phyloP scores from a whole-genome alignment of 2,329 filamentous ascomycete genomes.

The Zarea fungicola region DNA sequence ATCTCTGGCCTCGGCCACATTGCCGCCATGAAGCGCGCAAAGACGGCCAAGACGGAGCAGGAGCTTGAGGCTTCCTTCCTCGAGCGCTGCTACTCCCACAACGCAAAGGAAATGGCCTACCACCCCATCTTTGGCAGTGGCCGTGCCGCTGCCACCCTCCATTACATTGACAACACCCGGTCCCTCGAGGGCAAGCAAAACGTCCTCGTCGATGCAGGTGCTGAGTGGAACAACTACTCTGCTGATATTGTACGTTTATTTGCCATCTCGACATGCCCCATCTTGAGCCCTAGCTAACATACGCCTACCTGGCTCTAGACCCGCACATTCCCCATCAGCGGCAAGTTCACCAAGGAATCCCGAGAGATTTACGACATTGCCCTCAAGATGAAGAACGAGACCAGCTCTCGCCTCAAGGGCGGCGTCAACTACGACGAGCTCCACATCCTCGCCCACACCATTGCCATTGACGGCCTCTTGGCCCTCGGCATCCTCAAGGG shows the following conservation, averaged over 20 bases:
- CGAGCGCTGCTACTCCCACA: conserved; percentile 67
- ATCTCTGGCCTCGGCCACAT: conserved; percentile 64
- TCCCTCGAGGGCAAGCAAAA: conserved; percentile 67
- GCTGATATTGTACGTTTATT: conserved; percentile 52
- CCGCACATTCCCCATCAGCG: conserved; percentile 76
- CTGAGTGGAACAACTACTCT: conserved; percentile 68
- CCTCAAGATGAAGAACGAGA: conserved; percentile 77
- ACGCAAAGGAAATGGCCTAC: conserved; percentile 80
- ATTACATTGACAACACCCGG: conserved; percentile 78
- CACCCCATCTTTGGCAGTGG: conserved; percentile 80
- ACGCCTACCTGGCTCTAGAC: conserved; percentile 46
- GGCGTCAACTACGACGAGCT: conserved; percentile 78
- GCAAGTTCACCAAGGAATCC: conserved; percentile 64
- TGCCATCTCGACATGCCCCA: background rate
- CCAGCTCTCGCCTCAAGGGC: conserved; percentile 65
- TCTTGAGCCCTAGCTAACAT: conserved; percentile 5
- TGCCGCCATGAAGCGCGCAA: conserved; percentile 56
- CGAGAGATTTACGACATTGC: conserved; percentile 78
- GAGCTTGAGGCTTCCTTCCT: conserved; percentile 81
- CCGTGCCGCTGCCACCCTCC: conserved; percentile 74
- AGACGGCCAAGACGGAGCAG: conserved; percentile 65
- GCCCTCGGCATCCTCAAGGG: conserved; percentile 68
- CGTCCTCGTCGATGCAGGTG: conserved; percentile 78
- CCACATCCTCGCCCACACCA: conserved; percentile 71
- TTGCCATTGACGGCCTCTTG: conserved; percentile 76